A percentile compares a stretch with the other conserved stretches of the same genome.
phyloP scores from a whole-genome alignment of 192 early-diverging fungal genomes.

The Helicostylum pulchrum region DNA sequence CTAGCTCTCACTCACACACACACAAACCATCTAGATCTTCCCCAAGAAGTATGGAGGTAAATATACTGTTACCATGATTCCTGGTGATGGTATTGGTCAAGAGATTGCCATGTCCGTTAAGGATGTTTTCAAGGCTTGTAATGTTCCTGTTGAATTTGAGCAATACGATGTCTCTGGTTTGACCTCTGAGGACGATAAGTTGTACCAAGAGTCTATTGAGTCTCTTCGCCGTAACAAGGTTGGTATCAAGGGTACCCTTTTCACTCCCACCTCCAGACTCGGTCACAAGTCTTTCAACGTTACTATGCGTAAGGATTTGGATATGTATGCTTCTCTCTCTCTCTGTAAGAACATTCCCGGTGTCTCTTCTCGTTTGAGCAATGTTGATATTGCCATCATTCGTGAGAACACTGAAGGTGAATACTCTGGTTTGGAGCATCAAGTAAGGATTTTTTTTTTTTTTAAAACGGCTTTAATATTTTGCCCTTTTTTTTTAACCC shows the following conservation, averaged over 20 bases:
- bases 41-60: conserved; percentile 84
- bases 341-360: conserved; percentile 89
- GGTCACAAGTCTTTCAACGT: conserved; percentile 98
- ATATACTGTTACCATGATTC: conserved; percentile 95
- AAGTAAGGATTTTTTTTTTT: conserved; percentile 41
- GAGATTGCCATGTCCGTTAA: conserved; percentile 91
- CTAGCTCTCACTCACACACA: conserved; percentile 1
- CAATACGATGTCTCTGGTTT: conserved; percentile 96
- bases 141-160: conserved; percentile 95
- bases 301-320: conserved; percentile 93
- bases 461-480: not conserved
- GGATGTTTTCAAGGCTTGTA: conserved; percentile 89
- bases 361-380: conserved; percentile 83
- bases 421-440: conserved; percentile 98
- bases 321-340: conserved; percentile 96
- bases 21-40: conserved; percentile 36
- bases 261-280: conserved; percentile 80
- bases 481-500: conserved; percentile 3
- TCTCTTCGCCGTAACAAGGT: conserved; percentile 95
- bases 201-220: conserved; percentile 88
- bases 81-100: conserved; percentile 97
- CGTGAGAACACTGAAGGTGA: conserved; percentile 99
- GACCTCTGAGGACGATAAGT: conserved; percentile 73
- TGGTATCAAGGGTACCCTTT: conserved; percentile 91
- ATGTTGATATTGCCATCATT: conserved; percentile 98